phyloP scores from a whole-genome alignment of 2,329 filamentous ascomycete genomes.

The Pseudocercospora fuligena region DNA sequence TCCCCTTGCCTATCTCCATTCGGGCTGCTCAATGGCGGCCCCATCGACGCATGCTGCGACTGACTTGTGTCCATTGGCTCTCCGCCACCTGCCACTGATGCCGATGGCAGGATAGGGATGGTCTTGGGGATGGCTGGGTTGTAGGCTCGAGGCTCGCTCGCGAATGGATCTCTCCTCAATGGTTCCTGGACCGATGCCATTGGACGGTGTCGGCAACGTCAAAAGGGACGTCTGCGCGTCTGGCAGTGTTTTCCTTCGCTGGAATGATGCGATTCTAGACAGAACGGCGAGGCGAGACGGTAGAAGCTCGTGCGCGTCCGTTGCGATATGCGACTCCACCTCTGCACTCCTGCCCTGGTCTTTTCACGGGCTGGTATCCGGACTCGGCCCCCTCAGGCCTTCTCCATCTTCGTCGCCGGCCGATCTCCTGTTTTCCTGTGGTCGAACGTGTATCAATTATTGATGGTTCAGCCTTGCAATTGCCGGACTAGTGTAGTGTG shows the following conservation, averaged over 20 bases:
- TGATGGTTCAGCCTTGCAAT: background rate
- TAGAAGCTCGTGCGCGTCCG: background rate
- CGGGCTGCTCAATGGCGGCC: constrained; percentile 37
- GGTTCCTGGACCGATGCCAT: constrained; percentile 53
- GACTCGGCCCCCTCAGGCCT: constrained; percentile 4
- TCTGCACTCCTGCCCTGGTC: background rate
- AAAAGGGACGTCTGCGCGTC: background rate
- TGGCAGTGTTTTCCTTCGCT: background rate
- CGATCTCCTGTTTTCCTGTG: background rate
- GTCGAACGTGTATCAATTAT: background rate
- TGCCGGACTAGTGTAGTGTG: background rate
- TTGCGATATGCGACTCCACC: constrained; percentile 1
- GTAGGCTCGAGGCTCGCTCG: constrained; percentile 32
- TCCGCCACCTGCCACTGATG: constrained; percentile 27
- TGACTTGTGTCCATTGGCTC: constrained; percentile 40
- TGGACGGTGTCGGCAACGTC: background rate
- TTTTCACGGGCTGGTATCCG: background rate
- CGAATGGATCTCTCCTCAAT: constrained; percentile 42
- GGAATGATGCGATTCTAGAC: background rate
- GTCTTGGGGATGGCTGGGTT: constrained; percentile 31
- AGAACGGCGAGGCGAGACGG: background rate
- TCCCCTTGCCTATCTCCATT: constrained; percentile 35
- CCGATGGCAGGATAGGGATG: constrained; percentile 39
- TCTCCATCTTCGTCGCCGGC: background rate
- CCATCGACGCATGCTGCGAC: constrained; percentile 33